phyloP scores from a whole-genome alignment of 2,329 filamentous ascomycete species.

The Xylaria sp. region DNA sequence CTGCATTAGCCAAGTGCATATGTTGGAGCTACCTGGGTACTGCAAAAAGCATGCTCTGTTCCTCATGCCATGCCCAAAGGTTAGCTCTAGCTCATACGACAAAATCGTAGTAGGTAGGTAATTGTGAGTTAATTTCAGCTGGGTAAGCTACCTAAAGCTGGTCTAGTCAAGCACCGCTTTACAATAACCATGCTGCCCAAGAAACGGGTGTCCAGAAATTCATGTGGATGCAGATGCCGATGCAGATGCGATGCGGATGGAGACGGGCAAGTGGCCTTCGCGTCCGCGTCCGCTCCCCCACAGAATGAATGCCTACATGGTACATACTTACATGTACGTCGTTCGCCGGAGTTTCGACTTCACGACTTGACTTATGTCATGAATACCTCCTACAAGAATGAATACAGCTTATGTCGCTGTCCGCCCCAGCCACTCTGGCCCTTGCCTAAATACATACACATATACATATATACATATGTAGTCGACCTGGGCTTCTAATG shows the following conservation, averaged over 20 bases:
- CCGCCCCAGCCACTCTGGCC: slow-evolving; percentile 17
- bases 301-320: too few species aligned
- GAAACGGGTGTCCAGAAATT: background rate
- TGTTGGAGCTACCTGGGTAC: background rate
- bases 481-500: too few species aligned
- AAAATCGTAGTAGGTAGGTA: too few species aligned
- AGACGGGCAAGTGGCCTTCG: background rate
- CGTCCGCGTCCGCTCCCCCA: too few species aligned
- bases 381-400: background rate
- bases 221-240: too few species aligned
- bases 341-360: slow-evolving; percentile 1
- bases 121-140: too few species aligned
- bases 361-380: background rate
- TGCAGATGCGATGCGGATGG: background rate
- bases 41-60: background rate
- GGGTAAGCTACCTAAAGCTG: too few species aligned
- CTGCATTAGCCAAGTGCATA: background rate
- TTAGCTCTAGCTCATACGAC: background rate
- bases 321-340: background rate
- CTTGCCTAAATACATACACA: background rate
- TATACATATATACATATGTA: too few species aligned
- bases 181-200: background rate
- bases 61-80: background rate
- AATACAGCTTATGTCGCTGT: slow-evolving; percentile 27
- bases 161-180: too few species aligned